Evolutionary conservation across 75 land plant species (phyloP).

Genomic region (Picea sitchensis): DNA sequence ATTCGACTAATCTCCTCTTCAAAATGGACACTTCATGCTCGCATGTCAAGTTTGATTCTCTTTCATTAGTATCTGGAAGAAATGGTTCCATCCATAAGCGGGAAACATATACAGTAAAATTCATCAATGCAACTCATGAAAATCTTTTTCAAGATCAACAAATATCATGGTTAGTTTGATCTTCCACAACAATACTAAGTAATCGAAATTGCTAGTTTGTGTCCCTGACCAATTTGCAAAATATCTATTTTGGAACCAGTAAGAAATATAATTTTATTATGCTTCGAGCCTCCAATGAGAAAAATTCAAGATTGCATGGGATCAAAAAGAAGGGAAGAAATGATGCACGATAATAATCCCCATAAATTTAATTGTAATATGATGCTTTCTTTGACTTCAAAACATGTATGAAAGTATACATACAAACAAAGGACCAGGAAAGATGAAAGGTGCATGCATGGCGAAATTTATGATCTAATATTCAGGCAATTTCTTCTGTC

Average conservation of each 20-base stretch:
- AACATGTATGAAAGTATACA: neutral
- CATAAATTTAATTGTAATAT: neutral
- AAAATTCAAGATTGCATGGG: neutral
- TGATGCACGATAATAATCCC: neutral
- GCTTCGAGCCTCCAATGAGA: neutral
- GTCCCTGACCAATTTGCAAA: neutral
- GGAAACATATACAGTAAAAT: neutral
- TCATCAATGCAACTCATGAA: neutral
- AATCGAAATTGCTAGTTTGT: neutral
- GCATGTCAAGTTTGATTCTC: constrained; percentile 21
- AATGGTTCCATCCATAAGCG: neutral
- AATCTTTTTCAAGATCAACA: neutral
- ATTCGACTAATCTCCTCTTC: constrained; percentile 49
- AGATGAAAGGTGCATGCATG: neutral
- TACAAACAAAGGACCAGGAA: neutral
- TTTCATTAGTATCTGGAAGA: constrained; percentile 35
- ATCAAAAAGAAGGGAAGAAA: neutral
- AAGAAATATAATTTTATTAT: neutral
- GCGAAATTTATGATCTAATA: neutral
- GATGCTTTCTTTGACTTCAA: neutral
- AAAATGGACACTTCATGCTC: constrained; percentile 42
- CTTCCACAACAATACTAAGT: neutral
- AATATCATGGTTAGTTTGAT: neutral
- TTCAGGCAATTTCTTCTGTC: too few relatives aligned
- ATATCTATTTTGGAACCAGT: neutral